These are phyloP conservation scores for Tricholoma flavovirens DNA, from an alignment of 768 basidiomycete genomes.

Conservation along the genomic window DNA sequence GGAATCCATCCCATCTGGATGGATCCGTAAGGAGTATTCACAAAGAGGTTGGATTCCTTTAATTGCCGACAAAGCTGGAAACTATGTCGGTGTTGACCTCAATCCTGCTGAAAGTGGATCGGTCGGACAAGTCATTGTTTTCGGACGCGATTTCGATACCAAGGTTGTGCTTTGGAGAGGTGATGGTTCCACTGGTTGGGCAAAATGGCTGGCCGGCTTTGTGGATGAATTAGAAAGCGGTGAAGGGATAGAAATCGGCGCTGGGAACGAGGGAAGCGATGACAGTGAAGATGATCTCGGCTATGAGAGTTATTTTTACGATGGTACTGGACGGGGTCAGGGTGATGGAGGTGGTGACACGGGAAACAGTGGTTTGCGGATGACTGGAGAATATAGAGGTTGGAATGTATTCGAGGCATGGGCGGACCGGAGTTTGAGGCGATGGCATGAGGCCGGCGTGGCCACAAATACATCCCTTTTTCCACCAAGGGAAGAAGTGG, in stretches of 20 bases:
- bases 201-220: constrained; percentile 85
- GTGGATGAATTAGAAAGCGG: constrained; percentile 90
- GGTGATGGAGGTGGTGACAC: constrained; percentile 76
- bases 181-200: constrained; percentile 91
- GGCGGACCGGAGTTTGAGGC: constrained; percentile 83
- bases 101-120: constrained; percentile 75
- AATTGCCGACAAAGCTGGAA: constrained; percentile 88
- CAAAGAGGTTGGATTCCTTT: constrained; percentile 96
- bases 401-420: constrained; percentile 93
- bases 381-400: constrained; percentile 83
- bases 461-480: constrained; percentile 44
- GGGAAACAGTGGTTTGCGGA: constrained; percentile 65
- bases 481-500: constrained; percentile 43
- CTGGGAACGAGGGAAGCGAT: constrained; percentile 50
- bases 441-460: constrained; percentile 80
- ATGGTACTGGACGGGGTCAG: constrained; percentile 69
- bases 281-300: constrained; percentile 81
- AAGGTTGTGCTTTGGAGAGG: constrained; percentile 95
- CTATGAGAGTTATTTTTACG: constrained; percentile 83
- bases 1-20: constrained; percentile 85
- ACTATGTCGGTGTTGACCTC: constrained; percentile 94
- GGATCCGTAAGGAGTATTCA: constrained; percentile 87
- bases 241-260: constrained; percentile 80
- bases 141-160: constrained; percentile 98
- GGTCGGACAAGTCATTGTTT: constrained; percentile 92